A percentile compares a stretch with the other conserved stretches of the same genome.
phyloP scores from a whole-genome alignment of 495 filamentous ascomycete genomes.

The Amniculicola lignicola region DNA sequence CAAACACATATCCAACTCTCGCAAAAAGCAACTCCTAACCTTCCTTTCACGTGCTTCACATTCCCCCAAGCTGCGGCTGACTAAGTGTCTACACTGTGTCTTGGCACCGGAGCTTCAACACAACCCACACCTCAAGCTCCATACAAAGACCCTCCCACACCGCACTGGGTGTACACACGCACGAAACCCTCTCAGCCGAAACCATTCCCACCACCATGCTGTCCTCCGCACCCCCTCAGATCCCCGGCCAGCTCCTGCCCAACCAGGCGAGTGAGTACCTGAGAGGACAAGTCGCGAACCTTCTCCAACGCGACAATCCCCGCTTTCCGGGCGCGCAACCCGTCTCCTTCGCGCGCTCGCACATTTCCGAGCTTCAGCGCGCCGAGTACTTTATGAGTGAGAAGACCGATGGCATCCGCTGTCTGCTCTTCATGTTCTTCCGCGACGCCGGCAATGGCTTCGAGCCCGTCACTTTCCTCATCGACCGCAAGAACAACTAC shows the following conservation, averaged over 20 bases:
- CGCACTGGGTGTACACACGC: too few relatives aligned
- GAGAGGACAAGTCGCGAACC: constrained; percentile 67
- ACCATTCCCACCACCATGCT: not conserved
- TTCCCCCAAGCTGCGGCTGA: too few relatives aligned
- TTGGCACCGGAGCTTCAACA: too few relatives aligned
- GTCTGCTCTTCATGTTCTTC: constrained; percentile 81
- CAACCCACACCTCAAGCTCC: too few relatives aligned
- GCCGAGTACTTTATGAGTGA: constrained; percentile 96
- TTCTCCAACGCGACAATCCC: constrained; percentile 64
- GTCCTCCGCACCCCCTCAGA: constrained; percentile 48
- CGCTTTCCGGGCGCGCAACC: constrained; percentile 92
- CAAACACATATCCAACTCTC: too few relatives aligned
- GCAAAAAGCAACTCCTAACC: too few relatives aligned
- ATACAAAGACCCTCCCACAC: too few relatives aligned
- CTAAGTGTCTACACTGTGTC: too few relatives aligned
- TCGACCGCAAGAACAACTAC: constrained; percentile 97
- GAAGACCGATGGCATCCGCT: constrained; percentile 95
- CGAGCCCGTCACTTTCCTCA: constrained; percentile 64
- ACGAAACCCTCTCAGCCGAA: not conserved
- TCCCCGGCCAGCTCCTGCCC: constrained; percentile 65
- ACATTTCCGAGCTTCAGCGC: constrained; percentile 71
- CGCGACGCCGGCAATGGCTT: constrained; percentile 45
- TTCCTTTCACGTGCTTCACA: too few relatives aligned
- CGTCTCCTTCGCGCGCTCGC: constrained; percentile 77
- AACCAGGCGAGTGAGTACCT: constrained; percentile 56